Evolutionary conservation across 2,329 filamentous ascomycete genomes (phyloP).

Genomic region (Aureobasidium leucospermi): DNA sequence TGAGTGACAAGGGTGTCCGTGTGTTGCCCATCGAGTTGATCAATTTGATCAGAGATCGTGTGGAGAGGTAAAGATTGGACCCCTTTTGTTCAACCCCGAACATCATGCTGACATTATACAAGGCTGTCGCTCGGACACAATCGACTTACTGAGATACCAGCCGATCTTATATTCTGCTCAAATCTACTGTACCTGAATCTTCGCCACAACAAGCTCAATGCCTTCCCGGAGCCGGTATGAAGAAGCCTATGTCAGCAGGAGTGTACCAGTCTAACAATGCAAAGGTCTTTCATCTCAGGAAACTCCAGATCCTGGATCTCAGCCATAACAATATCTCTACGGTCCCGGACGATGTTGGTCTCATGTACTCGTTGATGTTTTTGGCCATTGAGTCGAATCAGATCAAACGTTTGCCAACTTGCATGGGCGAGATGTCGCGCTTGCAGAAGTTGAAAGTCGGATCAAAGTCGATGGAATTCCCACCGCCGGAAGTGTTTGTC

Average conservation of each 20-base stretch:
- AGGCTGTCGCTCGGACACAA: constrained; percentile 80
- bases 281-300: constrained; percentile 76
- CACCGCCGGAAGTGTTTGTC: constrained; percentile 44
- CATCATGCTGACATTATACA: constrained; percentile 20
- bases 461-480: constrained; percentile 77
- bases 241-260: neutral
- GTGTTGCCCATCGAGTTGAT: constrained; percentile 66
- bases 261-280: constrained; percentile 21
- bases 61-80: constrained; percentile 52
- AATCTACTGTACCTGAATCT: constrained; percentile 75
- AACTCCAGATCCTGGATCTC: constrained; percentile 87
- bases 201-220: constrained; percentile 63
- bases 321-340: constrained; percentile 76
- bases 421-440: constrained; percentile 82
- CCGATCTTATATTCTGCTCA: constrained; percentile 66
- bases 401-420: constrained; percentile 75
- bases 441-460: constrained; percentile 84
- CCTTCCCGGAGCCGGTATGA: constrained; percentile 59
- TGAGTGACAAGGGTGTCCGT: constrained; percentile 68
- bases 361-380: constrained; percentile 78
- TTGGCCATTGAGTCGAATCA: constrained; percentile 81
- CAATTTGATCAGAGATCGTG: constrained; percentile 64
- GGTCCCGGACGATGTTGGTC: constrained; percentile 72
- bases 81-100: neutral
- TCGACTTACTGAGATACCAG: constrained; percentile 60